Evolutionary conservation across 805 yeast species (phyloP).

Genomic region (Yarrowia bubula): DNA sequence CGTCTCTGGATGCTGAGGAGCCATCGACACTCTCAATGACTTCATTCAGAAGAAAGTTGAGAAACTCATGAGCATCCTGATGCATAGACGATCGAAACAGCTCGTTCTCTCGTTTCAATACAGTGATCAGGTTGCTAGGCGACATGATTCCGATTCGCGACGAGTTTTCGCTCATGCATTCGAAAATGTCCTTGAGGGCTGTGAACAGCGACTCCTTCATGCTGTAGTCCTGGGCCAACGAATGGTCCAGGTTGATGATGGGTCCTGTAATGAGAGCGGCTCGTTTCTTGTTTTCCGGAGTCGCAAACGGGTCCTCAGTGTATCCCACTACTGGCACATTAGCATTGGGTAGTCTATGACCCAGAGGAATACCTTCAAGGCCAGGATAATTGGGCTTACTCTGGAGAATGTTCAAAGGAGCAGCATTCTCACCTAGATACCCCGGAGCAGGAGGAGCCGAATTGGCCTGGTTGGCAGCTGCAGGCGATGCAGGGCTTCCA

Average conservation of each 20-base stretch:
- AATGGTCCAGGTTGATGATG: slow-evolving; percentile 73
- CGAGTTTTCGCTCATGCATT: slow-evolving; percentile 69
- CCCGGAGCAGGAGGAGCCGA: slow-evolving; percentile 19
- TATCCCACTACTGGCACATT: slow-evolving; percentile 48
- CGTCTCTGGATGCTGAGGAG: not conserved
- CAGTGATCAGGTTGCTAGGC: slow-evolving; percentile 69
- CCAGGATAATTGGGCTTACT: slow-evolving; percentile 29
- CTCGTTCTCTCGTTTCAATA: slow-evolving; percentile 76
- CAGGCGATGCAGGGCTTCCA: slow-evolving; percentile 15
- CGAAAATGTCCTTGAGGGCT: slow-evolving; percentile 81
- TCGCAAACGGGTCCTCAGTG: slow-evolving; percentile 44
- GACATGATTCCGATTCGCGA: slow-evolving; percentile 79
- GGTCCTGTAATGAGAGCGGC: slow-evolving; percentile 81
- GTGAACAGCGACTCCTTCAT: slow-evolving; percentile 54
- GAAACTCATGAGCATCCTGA: slow-evolving; percentile 97
- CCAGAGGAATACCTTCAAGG: slow-evolving; percentile 41
- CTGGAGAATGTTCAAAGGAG: slow-evolving; percentile 4
- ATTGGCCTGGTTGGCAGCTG: not conserved
- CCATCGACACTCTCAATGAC: slow-evolving; percentile 49
- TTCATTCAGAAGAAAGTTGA: slow-evolving; percentile 81
- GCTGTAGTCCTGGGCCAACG: slow-evolving; percentile 52
- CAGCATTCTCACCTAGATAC: not conserved
- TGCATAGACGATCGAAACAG: slow-evolving; percentile 90
- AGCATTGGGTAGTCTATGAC: slow-evolving; percentile 45
- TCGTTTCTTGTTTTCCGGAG: slow-evolving; percentile 72